These are phyloP conservation scores for Solanum dulcamara DNA, from an alignment of 257 asterid species.

Conservation along the genomic window DNA sequence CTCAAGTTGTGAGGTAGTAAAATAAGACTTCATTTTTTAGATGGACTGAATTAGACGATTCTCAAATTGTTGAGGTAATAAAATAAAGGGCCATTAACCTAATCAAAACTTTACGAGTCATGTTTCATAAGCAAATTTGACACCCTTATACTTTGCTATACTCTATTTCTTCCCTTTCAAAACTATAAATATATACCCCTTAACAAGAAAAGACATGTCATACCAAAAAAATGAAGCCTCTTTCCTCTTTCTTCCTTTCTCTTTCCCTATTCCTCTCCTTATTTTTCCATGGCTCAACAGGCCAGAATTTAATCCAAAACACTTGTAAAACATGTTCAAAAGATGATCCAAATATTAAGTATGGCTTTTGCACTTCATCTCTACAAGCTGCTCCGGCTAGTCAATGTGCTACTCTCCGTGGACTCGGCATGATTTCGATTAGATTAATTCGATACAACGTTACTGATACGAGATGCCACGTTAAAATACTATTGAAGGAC, in stretches of 20 bases:
- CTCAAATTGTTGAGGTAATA: background rate
- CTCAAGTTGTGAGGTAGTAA: background rate
- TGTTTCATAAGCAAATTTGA: background rate
- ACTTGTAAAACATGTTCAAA: conserved; percentile 35
- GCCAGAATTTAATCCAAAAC: conserved; percentile 30
- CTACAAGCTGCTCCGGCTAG: conserved; percentile 68
- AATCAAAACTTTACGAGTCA: background rate
- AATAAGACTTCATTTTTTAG: no score
- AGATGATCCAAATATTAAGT: conserved; percentile 46
- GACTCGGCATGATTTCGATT: conserved; percentile 59
- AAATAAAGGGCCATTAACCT: background rate
- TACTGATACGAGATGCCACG: conserved; percentile 53
- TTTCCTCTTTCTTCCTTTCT: background rate
- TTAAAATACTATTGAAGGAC: conserved; percentile 27
- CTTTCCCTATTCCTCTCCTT: conserved; percentile 11
- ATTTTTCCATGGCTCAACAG: conserved; percentile 2
- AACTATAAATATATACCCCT: background rate
- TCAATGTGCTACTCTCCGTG: conserved; percentile 42
- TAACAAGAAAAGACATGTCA: background rate
- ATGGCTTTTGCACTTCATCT: conserved; percentile 50
- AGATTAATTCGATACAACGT: conserved; percentile 44
- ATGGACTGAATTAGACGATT: background rate
- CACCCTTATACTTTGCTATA: background rate
- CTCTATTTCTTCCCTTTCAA: background rate
- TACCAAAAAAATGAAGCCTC: conserved; percentile 12